phyloP scores from a whole-genome alignment of 495 filamentous ascomycete species.

The Cercophora scortea region DNA sequence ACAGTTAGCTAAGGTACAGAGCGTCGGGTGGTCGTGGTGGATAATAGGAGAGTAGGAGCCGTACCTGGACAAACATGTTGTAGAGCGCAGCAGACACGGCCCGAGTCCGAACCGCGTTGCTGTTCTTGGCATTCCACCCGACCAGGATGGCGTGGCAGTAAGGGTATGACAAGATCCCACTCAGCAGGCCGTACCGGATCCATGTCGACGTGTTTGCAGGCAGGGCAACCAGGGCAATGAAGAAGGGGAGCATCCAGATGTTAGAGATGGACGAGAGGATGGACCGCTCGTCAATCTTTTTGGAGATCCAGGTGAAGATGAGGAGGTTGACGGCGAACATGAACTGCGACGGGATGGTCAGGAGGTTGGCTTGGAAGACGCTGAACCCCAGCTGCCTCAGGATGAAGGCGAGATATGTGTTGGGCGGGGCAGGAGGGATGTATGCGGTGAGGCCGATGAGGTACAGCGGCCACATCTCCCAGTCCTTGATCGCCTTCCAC shows the following conservation, averaged over 20 bases:
- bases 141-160: slow-evolving; percentile 14
- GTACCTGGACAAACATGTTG: slow-evolving; percentile 55
- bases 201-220: slow-evolving; percentile 30
- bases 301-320: slow-evolving; percentile 46
- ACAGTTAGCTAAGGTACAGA: too few species aligned
- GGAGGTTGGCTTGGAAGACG: slow-evolving; percentile 60
- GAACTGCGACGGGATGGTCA: slow-evolving; percentile 53
- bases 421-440: slow-evolving; percentile 46
- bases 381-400: slow-evolving; percentile 53
- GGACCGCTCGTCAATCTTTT: slow-evolving; percentile 47
- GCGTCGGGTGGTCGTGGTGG: too few species aligned
- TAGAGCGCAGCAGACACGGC: slow-evolving; percentile 59
- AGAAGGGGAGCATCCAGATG: slow-evolving; percentile 46
- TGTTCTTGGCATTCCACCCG: slow-evolving; percentile 13
- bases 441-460: slow-evolving; percentile 50
- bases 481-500: slow-evolving; percentile 54
- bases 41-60: too few species aligned
- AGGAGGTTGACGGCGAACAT: slow-evolving; percentile 24
- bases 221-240: slow-evolving; percentile 41
- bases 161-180: slow-evolving; percentile 33
- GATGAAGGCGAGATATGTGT: slow-evolving; percentile 54
- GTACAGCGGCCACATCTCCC: slow-evolving; percentile 67
- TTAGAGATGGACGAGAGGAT: slow-evolving; percentile 41
- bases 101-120: slow-evolving; percentile 48
- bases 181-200: slow-evolving; percentile 41